These are phyloP conservation scores for Mayamaea pseudoterrestris DNA, from an alignment of 108 stramenopile genomes.

Conservation along the genomic window DNA sequence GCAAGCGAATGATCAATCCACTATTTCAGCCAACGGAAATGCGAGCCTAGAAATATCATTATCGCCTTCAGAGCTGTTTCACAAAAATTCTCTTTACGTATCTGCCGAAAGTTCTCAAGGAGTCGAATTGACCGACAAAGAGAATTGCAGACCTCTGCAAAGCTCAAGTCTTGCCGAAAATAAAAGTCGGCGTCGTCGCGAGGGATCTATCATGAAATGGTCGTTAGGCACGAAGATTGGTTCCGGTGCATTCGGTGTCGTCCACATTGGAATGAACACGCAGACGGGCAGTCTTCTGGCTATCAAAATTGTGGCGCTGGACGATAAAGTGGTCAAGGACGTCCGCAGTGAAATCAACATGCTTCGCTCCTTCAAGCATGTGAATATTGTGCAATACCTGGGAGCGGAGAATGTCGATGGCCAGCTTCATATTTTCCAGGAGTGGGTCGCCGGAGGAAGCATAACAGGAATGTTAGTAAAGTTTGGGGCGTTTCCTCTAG, in stretches of 20 bases:
- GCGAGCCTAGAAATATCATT: too few species aligned
- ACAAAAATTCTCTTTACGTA: too few species aligned
- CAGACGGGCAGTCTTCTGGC: slow-evolving; percentile 84
- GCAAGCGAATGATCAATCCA: too few species aligned
- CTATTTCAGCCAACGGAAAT: too few species aligned
- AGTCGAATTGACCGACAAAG: too few species aligned
- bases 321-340: slow-evolving; percentile 26
- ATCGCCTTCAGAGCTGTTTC: too few species aligned
- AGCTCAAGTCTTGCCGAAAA: too few species aligned
- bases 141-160: too few species aligned
- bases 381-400: slow-evolving; percentile 89
- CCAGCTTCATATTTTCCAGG: slow-evolving; percentile 89
- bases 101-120: too few species aligned
- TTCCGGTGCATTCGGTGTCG: slow-evolving; percentile 87
- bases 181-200: slow-evolving; percentile 8
- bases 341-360: slow-evolving; percentile 77
- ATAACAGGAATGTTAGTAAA: slow-evolving; percentile 62
- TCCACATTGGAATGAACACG: slow-evolving; percentile 89
- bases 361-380: slow-evolving; percentile 79
- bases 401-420: slow-evolving; percentile 78
- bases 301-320: slow-evolving; percentile 53
- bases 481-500: slow-evolving; percentile 79
- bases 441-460: slow-evolving; percentile 94
- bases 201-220: slow-evolving; percentile 64
- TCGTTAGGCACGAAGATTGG: slow-evolving; percentile 84